These are phyloP conservation scores for Mortierella sp. DNA, from an alignment of 371 early-diverging fungal genomes.

Conservation along the genomic window DNA sequence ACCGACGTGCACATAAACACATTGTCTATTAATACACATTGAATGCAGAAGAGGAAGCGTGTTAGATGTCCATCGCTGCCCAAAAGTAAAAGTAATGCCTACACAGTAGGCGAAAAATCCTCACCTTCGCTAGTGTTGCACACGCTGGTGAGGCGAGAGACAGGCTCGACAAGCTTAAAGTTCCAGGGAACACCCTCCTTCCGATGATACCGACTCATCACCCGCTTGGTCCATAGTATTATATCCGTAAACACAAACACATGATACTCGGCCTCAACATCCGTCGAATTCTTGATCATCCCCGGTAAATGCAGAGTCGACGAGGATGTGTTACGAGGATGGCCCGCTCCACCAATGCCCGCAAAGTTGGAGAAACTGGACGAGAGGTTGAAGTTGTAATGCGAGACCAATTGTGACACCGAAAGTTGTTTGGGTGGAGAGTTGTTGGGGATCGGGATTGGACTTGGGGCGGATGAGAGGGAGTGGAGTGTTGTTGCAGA, in stretches of 20 bases:
- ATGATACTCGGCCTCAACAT: slow-evolving; percentile 53
- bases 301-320: slow-evolving; percentile 45
- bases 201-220: slow-evolving; percentile 53
- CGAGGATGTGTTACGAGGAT: slow-evolving; percentile 37
- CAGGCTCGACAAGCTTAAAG: slow-evolving; percentile 54
- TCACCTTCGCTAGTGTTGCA: slow-evolving; percentile 49
- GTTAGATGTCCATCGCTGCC: background rate
- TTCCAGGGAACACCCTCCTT: slow-evolving; percentile 55
- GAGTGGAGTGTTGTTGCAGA: slow-evolving; percentile 37
- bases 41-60: background rate
- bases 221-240: slow-evolving; percentile 53
- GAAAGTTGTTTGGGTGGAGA: slow-evolving; percentile 25
- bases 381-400: slow-evolving; percentile 39
- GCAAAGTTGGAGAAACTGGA: slow-evolving; percentile 44
- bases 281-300: slow-evolving; percentile 46
- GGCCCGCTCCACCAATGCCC: slow-evolving; percentile 20
- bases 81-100: slow-evolving; percentile 2
- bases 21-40: slow-evolving; percentile 20
- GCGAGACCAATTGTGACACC: slow-evolving; percentile 38
- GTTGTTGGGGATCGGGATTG: slow-evolving; percentile 20
- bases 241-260: slow-evolving; percentile 57
- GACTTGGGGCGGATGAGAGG: slow-evolving; percentile 26
- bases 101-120: background rate
- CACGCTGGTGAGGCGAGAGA: slow-evolving; percentile 50
- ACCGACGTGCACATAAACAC: slow-evolving; percentile 56